Base-by-base conservation (phyloP, 2,329 filamentous ascomycete genomes). In the Fusarium sp. region DNA sequence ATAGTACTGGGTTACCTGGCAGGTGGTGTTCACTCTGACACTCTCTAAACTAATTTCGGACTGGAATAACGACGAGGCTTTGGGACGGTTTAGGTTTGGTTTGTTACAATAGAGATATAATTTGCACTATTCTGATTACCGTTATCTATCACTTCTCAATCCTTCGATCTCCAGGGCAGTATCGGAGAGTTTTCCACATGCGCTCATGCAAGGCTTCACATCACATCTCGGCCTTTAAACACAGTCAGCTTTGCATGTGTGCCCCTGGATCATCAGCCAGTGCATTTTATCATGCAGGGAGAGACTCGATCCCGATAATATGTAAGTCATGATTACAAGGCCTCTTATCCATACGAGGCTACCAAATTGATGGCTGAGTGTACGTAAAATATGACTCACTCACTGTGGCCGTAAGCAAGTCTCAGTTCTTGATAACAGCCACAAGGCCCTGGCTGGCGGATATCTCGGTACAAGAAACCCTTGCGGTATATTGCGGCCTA, bases 181-280 rank as follows among this genome's bases (percentile, higher is more conserved):
- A 36, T 47, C 44, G 46, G 39, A 46, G 42, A 33, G 15, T 36
- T 38, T 54, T 50, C 39, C 15, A 54, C 44, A 52, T 65, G 46
- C 31, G 40, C 53, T 40, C 28, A 44, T 65, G 45, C 39, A 19
- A 19, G 19, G 19, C 19, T 19, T 19, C 19, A 19, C 19, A 19
- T 19, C 49, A 46, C 55, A 60, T 45, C 15, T 3, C 19, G 28
- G 21, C 38, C 24, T 39, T 17, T n/a, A 26, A 38, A 34, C 36
- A 19, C 21, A 24, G 31, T 40, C 33, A 49, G 14, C 49, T 40
- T 10, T 8, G 8, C 7, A 51, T 10, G 33, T 17, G 33, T 14
- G 36, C 22, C 43, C 50, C 33, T 46, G 36, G 24, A 21, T 33
- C 24, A 33, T 44, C 26, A 44, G 38, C 8, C 19, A 26, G 24